A percentile compares a stretch with the other conserved stretches of the same genome.
Conservation (phyloP, 768 basidiomycete species). For the Cyclocybe cylindracea region DNA sequence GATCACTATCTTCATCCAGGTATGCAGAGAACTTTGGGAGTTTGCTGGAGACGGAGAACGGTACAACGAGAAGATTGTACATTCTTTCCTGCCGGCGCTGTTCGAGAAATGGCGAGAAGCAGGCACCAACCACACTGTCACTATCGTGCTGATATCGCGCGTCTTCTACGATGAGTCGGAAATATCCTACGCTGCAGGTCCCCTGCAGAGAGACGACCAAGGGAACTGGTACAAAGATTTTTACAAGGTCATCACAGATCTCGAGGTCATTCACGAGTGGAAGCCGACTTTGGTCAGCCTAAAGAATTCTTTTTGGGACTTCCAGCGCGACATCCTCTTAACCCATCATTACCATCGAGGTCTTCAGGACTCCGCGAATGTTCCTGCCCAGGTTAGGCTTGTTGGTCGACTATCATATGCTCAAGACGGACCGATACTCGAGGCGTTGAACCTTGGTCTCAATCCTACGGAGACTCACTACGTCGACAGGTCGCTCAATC, state of each 20-base stretch:
- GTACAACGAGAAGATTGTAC: conserved; percentile 96
- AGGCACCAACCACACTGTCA: conserved; percentile 89
- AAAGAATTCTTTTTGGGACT: conserved; percentile 88
- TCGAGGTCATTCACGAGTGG: conserved; percentile 89
- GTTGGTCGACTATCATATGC: conserved; percentile 83
- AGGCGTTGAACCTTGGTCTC: conserved; percentile 89
- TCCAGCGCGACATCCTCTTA: conserved; percentile 88
- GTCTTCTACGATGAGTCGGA: conserved; percentile 86
- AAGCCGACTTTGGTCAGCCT: conserved; percentile 81
- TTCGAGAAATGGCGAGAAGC: conserved; percentile 84
- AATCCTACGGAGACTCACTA: conserved; percentile 95
- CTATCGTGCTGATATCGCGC: conserved; percentile 91
- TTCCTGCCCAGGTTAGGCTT: conserved; percentile 61
- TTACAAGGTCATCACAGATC: conserved; percentile 92
- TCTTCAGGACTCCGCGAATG: conserved; percentile 45
- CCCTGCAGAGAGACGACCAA: conserved; percentile 72
- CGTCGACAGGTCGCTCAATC: conserved; percentile 89
- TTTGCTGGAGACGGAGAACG: conserved; percentile 96
- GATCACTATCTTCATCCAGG: conserved; percentile 93
- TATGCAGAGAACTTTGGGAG: conserved; percentile 95
- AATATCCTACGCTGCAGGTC: conserved; percentile 80
- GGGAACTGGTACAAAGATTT: conserved; percentile 92
- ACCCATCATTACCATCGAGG: conserved; percentile 87
- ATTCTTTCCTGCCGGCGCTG: conserved; percentile 91
- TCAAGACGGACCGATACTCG: conserved; percentile 93